Percentiles rank a stretch among this genome's conserved stretches.
These are phyloP conservation scores for Plectosphaerella plurivora DNA, from an alignment of 2,329 filamentous ascomycete genomes.

Conservation along the genomic window DNA sequence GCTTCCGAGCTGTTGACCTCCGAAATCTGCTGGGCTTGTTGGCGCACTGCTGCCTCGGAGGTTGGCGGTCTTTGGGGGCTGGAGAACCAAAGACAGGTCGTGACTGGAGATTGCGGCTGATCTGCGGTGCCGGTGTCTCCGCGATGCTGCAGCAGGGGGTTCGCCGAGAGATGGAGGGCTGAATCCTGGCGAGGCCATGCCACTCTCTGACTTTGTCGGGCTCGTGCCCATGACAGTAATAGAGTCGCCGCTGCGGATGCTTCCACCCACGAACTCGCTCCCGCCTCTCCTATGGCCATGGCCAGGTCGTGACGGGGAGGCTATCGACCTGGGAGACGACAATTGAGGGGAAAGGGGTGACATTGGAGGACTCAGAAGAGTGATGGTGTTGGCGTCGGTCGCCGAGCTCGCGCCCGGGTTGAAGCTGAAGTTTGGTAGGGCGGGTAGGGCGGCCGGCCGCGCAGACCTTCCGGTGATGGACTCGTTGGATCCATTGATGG, in stretches of 20 bases:
- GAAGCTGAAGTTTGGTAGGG: constrained; percentile 52
- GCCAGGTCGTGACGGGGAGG: constrained; percentile 56
- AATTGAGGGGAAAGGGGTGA: constrained; percentile 35
- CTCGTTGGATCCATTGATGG: background rate
- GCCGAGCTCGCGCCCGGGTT: constrained; percentile 41
- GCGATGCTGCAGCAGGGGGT: constrained; percentile 43
- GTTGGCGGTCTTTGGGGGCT: constrained; percentile 45
- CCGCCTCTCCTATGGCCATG: constrained; percentile 76
- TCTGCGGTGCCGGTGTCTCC: constrained; percentile 74
- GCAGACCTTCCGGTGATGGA: constrained; percentile 13
- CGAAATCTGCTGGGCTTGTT: constrained; percentile 51
- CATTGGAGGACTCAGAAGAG: constrained; percentile 49
- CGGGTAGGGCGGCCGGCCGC: constrained; percentile 39
- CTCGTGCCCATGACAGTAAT: constrained; percentile 64
- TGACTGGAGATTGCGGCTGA: constrained; percentile 81
- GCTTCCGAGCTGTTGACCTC: constrained; percentile 6
- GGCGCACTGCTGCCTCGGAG: constrained; percentile 59
- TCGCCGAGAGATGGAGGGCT: constrained; percentile 24
- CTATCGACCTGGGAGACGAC: constrained; percentile 37
- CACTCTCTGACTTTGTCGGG: constrained; percentile 60
- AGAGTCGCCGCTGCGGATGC: constrained; percentile 51
- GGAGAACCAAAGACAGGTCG: constrained; percentile 69
- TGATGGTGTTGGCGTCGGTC: constrained; percentile 22
- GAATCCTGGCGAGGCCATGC: constrained; percentile 53
- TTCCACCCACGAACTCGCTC: constrained; percentile 83